Conservation (phyloP, 2,329 filamentous ascomycete species). For the Colletotrichum lini region DNA sequence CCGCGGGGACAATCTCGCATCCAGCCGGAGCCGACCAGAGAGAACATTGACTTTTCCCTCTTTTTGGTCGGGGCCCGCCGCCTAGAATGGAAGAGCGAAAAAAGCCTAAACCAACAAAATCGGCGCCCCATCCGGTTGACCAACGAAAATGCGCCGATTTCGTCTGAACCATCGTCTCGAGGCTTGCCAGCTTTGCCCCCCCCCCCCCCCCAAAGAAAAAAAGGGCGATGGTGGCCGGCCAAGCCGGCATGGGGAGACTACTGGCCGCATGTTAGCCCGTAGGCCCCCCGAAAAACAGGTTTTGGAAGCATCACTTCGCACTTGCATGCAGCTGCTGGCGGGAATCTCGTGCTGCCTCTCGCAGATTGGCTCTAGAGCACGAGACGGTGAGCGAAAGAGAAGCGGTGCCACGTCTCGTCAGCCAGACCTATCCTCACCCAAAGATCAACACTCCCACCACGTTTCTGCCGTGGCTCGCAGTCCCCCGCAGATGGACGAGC, state of each 20-base stretch:
- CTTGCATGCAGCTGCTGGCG: slow-evolving; percentile 41
- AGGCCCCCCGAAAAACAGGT: slow-evolving; percentile 33
- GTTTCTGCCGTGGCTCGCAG: background rate
- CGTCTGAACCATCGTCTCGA: slow-evolving; percentile 36
- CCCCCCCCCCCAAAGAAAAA: background rate
- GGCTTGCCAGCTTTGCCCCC: background rate
- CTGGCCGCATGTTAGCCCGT: slow-evolving; percentile 27
- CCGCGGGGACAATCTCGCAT: background rate
- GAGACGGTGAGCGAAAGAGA: slow-evolving; percentile 38
- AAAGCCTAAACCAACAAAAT: slow-evolving; percentile 13
- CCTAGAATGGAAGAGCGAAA: slow-evolving; percentile 9
- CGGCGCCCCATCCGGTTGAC: background rate
- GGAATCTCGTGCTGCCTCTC: slow-evolving; percentile 35
- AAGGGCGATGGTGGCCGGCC: slow-evolving; percentile 32
- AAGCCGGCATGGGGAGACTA: slow-evolving; percentile 36
- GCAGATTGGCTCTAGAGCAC: slow-evolving; percentile 25
- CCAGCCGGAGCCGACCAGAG: background rate
- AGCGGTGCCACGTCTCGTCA: slow-evolving; percentile 7
- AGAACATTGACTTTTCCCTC: slow-evolving; percentile 2
- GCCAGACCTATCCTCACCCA: slow-evolving; percentile 5
- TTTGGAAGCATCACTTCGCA: slow-evolving; percentile 41
- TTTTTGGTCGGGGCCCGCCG: slow-evolving; percentile 2
- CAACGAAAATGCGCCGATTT: slow-evolving; percentile 9
- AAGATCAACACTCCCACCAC: slow-evolving; percentile 13
- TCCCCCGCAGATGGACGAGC: slow-evolving; percentile 1